Conservation (phyloP, 2,329 filamentous ascomycete species). For the Cytospora chrysosperma region DNA sequence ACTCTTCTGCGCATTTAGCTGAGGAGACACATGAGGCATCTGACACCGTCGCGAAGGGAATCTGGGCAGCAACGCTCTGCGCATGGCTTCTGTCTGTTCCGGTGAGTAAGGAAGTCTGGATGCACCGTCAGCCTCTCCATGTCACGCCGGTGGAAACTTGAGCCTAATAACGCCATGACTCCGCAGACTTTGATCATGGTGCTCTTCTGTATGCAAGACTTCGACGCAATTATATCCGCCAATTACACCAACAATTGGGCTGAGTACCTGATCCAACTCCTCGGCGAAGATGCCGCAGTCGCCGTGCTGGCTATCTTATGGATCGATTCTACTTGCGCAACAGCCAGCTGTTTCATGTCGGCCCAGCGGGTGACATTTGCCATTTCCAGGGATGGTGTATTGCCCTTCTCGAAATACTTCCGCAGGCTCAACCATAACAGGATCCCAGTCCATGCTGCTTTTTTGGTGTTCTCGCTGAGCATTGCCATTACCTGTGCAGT, state of each 20-base stretch:
- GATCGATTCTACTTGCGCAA: constrained; percentile 39
- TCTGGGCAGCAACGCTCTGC: constrained; percentile 38
- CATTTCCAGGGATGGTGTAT: constrained; percentile 39
- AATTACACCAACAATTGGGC: constrained; percentile 41
- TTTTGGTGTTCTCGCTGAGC: constrained; percentile 34
- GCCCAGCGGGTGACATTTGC: constrained; percentile 41
- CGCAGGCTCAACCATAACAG: constrained; percentile 33
- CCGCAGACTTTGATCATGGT: constrained; percentile 36
- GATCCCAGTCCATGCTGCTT: constrained; percentile 38
- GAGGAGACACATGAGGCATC: constrained; percentile 40
- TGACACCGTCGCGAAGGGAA: constrained; percentile 38
- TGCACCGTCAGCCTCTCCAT: background rate
- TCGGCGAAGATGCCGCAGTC: constrained; percentile 36
- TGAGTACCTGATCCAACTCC: constrained; percentile 38
- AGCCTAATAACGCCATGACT: background rate
- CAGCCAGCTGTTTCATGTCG: constrained; percentile 38
- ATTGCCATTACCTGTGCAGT: constrained; percentile 37
- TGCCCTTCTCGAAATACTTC: constrained; percentile 38
- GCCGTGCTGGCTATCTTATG: constrained; percentile 38
- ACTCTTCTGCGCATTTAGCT: constrained; percentile 37
- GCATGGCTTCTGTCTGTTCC: constrained; percentile 39
- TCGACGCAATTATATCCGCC: constrained; percentile 37
- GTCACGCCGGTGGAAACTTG: background rate
- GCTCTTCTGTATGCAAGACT: constrained; percentile 42
- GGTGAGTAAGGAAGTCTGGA: constrained; percentile 16